Percentiles rank a stretch among this genome's conserved stretches.
Conservation (phyloP, 768 basidiomycete species). For the Russula compacta region DNA sequence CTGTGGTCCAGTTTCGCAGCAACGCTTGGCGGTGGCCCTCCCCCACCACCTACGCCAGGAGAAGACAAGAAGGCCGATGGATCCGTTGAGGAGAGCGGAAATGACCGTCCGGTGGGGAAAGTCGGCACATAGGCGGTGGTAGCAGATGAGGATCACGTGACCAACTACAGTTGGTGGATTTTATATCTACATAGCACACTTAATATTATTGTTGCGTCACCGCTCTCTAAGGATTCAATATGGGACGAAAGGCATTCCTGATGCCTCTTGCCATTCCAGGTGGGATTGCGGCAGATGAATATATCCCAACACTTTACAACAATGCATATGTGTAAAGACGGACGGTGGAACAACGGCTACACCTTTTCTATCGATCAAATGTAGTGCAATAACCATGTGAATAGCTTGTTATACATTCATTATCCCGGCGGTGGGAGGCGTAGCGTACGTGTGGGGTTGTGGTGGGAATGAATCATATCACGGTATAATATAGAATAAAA, state of each 20-base stretch:
- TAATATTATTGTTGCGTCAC: slow-evolving; percentile 8
- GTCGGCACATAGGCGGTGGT: slow-evolving; percentile 2
- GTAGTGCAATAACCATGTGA: too few species aligned
- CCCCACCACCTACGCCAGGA: not conserved
- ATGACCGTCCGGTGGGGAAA: not conserved
- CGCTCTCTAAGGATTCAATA: not conserved
- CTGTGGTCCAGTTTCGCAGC: slow-evolving; percentile 22
- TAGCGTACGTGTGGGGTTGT: too few species aligned
- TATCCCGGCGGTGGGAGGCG: too few species aligned
- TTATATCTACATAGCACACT: not conserved
- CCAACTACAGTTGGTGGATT: not conserved
- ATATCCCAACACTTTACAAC: too few species aligned
- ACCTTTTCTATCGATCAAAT: too few species aligned
- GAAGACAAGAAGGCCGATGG: slow-evolving; percentile 3
- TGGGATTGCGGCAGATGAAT: not conserved
- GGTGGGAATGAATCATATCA: too few species aligned
- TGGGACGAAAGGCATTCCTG: not conserved
- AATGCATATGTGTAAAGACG: too few species aligned
- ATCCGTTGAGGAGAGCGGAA: not conserved
- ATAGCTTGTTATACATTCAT: too few species aligned
- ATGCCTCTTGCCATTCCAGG: not conserved
- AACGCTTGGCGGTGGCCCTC: slow-evolving; percentile 15
- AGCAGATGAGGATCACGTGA: not conserved
- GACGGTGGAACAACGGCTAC: too few species aligned
- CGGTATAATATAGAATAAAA: too few species aligned